Evolutionary conservation across 371 early-diverging fungal genomes (phyloP), one percentile per base, ranked within the genome.

Genomic region (Aphelidium insulamus): DNA sequence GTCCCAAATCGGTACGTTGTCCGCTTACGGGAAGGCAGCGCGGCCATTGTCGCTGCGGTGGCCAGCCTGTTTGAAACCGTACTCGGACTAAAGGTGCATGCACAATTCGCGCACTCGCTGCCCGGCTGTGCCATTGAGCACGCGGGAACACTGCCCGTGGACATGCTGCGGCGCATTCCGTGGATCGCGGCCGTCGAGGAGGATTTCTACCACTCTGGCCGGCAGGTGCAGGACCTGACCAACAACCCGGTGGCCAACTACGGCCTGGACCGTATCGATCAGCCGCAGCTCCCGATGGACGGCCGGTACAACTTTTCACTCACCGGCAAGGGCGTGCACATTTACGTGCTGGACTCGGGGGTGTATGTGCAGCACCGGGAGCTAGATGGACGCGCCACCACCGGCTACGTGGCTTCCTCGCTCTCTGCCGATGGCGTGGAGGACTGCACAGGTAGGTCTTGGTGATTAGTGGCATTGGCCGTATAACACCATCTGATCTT

Each of bases 271-370:
- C 26, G 34, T 4, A 21, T 39, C 7, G 39, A 39, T 14, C 26
- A 18, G 28, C 19, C 14, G 4, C 25, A 20, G 15, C 10, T 28
- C n/a, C 14, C 25, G 14, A 8, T 35, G 10, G 31, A 28, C 19
- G 23, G 21, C 26, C 5, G 26, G 26, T 40, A 35, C 18, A 11
- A 14, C 11, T 40, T 40, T 35, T 30, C 11, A 12, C 10, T 22
- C n/a, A 47, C 48, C 3, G 60, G 60, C 1, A 26, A 47, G 32
- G 52, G 44, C 19, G 56, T 60, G 17, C 27, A 41, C 29, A 49
- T 58, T 0, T 64, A 55, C 44, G 46, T 60, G 11, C 32, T 64
- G 9, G 65, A 64, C 33, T 51, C 56, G 4, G 65, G 65, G 5
- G 39, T 64, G 16, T 46, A 53, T 16, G 27, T 32, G 6, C 19